A percentile compares a stretch with the other conserved stretches of the same genome.
These are phyloP conservation scores for Phialemonium atrogriseum DNA, from an alignment of 2,329 filamentous ascomycete genomes.

Conservation along the genomic window DNA sequence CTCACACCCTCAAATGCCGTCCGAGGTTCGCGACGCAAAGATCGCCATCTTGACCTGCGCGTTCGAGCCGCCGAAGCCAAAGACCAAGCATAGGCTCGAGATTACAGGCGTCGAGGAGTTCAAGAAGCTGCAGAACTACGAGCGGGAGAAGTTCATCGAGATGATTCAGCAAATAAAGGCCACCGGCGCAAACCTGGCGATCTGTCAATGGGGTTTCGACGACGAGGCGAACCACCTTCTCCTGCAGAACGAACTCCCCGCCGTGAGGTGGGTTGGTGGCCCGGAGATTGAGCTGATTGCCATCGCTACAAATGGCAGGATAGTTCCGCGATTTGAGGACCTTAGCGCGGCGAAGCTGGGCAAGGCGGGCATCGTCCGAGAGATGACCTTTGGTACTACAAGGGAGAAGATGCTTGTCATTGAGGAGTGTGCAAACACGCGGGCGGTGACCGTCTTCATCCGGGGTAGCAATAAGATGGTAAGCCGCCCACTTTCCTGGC, in stretches of 20 bases:
- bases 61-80: slow-evolving; percentile 97
- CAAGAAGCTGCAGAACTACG: slow-evolving; percentile 94
- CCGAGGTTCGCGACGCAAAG: slow-evolving; percentile 90
- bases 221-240: slow-evolving; percentile 97
- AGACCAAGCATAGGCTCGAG: slow-evolving; percentile 99
- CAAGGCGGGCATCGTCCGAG: slow-evolving; percentile 77
- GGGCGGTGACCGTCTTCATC: slow-evolving; percentile 93
- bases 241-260: slow-evolving; percentile 90
- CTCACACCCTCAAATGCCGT: slow-evolving; percentile 98
- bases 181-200: slow-evolving; percentile 91
- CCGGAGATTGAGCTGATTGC: slow-evolving; percentile 98
- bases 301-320: slow-evolving; percentile 95
- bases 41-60: slow-evolving; percentile 96
- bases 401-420: slow-evolving; percentile 99
- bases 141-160: slow-evolving; percentile 91
- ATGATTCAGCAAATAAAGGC: slow-evolving; percentile 99
- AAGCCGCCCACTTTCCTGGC: slow-evolving; percentile 27
- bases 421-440: slow-evolving; percentile 96
- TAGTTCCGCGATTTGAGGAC: slow-evolving; percentile 95
- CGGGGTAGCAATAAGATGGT: slow-evolving; percentile 99
- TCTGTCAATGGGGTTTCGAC: slow-evolving; percentile 99
- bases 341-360: slow-evolving; percentile 86
- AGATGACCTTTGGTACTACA: slow-evolving; percentile 95
- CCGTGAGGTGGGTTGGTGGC: slow-evolving; percentile 95
- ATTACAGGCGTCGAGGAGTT: slow-evolving; percentile 97